Percentiles rank a stretch among this genome's conserved stretches.
These are phyloP conservation scores for Sugiyamaella japonica DNA, from an alignment of 1,139 yeast genomes.

Conservation along the genomic window DNA sequence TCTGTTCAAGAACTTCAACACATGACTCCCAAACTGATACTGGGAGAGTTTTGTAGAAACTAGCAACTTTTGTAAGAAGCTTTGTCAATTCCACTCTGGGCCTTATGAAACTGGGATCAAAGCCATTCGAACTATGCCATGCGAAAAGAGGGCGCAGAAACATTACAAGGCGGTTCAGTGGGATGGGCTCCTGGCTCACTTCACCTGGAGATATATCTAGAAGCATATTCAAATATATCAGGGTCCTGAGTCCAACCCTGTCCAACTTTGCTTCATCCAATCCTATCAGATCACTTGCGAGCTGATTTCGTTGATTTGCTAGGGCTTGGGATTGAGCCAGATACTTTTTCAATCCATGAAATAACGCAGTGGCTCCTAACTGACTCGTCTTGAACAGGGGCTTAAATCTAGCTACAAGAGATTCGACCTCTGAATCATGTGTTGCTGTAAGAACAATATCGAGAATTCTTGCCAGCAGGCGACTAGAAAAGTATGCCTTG, in stretches of 20 bases:
- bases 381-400: slow-evolving; percentile 2
- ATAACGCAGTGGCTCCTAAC: slow-evolving; percentile 25
- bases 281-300: slow-evolving; percentile 68
- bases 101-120: slow-evolving; percentile 53
- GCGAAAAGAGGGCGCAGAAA: slow-evolving; percentile 50
- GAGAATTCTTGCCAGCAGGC: slow-evolving; percentile 22
- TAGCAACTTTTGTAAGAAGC: slow-evolving; percentile 49
- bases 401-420: slow-evolving; percentile 17
- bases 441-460: slow-evolving; percentile 20
- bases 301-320: slow-evolving; percentile 57
- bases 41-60: slow-evolving; percentile 27
- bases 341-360: slow-evolving; percentile 24
- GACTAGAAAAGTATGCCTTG: slow-evolving; percentile 24
- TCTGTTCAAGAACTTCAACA: slow-evolving; percentile 29
- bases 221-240: slow-evolving; percentile 54
- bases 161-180: slow-evolving; percentile 48
- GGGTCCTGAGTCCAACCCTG: slow-evolving; percentile 43
- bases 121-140: slow-evolving; percentile 63
- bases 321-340: slow-evolving; percentile 19
- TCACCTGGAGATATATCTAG: slow-evolving; percentile 34
- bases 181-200: slow-evolving; percentile 22
- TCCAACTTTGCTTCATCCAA: slow-evolving; percentile 32
- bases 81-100: slow-evolving; percentile 55
- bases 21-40: slow-evolving; percentile 31
- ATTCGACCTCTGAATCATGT: slow-evolving; percentile 19